A percentile compares a stretch with the other conserved stretches of the same genome.
Evolutionary conservation across 768 basidiomycete genomes (phyloP).

Genomic region (Boletus rubroflammeus): DNA sequence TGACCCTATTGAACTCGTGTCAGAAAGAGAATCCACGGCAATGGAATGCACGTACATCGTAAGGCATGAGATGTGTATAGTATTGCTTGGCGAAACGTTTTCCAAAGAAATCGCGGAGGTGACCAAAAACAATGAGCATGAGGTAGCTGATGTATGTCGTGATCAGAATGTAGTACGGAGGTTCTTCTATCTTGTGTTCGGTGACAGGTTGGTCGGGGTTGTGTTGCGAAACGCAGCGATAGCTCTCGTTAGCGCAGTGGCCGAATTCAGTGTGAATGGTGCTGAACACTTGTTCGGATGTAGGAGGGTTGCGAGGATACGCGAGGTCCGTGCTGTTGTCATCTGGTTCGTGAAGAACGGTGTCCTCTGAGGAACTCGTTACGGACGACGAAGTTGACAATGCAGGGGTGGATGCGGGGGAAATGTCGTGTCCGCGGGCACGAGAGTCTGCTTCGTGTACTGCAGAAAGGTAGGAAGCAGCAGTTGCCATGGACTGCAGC

Average conservation of each 20-base stretch:
- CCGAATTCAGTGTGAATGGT: constrained; percentile 92
- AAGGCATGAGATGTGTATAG: constrained; percentile 81
- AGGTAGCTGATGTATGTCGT: constrained; percentile 94
- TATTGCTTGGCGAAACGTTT: constrained; percentile 68
- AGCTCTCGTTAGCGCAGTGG: constrained; percentile 76
- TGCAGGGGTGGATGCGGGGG: constrained; percentile 65
- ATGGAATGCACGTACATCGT: constrained; percentile 58
- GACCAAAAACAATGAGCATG: constrained; percentile 86
- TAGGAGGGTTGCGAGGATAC: constrained; percentile 65
- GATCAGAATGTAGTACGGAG: constrained; percentile 88
- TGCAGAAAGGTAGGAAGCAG: constrained; percentile 58
- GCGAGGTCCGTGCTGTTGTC: constrained; percentile 54
- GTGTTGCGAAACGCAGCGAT: constrained; percentile 66
- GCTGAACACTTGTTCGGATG: constrained; percentile 72
- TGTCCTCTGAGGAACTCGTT: constrained; percentile 67
- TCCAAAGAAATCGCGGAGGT: constrained; percentile 92
- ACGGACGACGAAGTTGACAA: constrained; percentile 72
- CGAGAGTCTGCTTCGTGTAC: constrained; percentile 66
- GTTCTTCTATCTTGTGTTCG: constrained; percentile 69
- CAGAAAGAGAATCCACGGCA: constrained; percentile 1
- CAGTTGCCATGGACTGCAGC: constrained; percentile 43
- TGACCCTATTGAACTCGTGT: constrained; percentile 64
- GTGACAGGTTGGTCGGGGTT: constrained; percentile 42
- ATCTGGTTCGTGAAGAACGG: constrained; percentile 54
- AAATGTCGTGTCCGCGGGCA: constrained; percentile 45